These are phyloP conservation scores for Exophiala aquamarina DNA, from an alignment of 2,329 filamentous ascomycete genomes.

Conservation along the genomic window DNA sequence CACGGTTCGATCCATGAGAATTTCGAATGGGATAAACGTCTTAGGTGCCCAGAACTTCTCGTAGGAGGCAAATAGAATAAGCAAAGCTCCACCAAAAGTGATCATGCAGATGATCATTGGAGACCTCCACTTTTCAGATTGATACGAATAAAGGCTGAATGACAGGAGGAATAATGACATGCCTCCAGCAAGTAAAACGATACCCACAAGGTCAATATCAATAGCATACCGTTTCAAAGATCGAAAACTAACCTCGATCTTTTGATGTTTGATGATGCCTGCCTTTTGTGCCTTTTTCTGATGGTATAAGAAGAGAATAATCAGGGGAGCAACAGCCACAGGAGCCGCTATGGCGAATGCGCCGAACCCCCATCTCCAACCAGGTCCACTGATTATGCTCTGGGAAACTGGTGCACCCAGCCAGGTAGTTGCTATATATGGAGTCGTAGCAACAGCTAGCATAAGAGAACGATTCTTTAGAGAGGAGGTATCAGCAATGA, in stretches of 20 bases:
- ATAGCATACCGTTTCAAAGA: slow-evolving; percentile 49
- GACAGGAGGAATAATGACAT: slow-evolving; percentile 64
- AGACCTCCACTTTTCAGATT: slow-evolving; percentile 42
- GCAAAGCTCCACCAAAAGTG: slow-evolving; percentile 53
- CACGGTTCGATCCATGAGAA: slow-evolving; percentile 49
- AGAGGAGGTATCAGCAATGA: slow-evolving; percentile 62
- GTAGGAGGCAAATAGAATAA: slow-evolving; percentile 54
- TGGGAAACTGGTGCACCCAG: slow-evolving; percentile 52
- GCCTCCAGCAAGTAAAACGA: slow-evolving; percentile 58
- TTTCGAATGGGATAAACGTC: slow-evolving; percentile 54
- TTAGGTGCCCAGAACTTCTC: slow-evolving; percentile 53
- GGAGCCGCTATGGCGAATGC: slow-evolving; percentile 61
- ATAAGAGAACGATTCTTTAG: slow-evolving; percentile 61
- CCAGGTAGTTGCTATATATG: slow-evolving; percentile 59
- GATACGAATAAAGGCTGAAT: slow-evolving; percentile 54
- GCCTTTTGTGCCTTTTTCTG: slow-evolving; percentile 54
- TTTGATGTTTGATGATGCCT: slow-evolving; percentile 46
- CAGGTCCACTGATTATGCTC: slow-evolving; percentile 48
- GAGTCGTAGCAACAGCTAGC: slow-evolving; percentile 58
- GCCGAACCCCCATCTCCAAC: slow-evolving; percentile 64
- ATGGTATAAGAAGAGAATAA: slow-evolving; percentile 52
- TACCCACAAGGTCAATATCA: slow-evolving; percentile 60
- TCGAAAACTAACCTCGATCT: slow-evolving; percentile 33
- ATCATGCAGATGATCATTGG: slow-evolving; percentile 49
- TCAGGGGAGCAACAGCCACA: slow-evolving; percentile 54